These are phyloP conservation scores for Kwoniella shandongensis DNA, from an alignment of 768 basidiomycete species.

Conservation along the genomic window DNA sequence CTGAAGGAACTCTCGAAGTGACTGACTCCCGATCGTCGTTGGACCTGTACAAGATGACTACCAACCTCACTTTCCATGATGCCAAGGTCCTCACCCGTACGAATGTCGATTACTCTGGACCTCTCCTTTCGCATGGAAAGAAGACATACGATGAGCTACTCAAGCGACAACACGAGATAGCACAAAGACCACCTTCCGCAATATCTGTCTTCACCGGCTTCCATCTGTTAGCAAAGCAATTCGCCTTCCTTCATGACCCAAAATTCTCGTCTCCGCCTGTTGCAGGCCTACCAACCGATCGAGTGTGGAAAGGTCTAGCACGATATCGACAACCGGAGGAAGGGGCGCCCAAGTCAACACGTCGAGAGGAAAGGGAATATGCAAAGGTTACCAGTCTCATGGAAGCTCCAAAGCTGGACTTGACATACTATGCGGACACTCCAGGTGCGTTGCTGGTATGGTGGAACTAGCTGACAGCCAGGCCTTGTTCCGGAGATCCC, in stretches of 20 bases:
- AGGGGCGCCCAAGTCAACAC: constrained; percentile 8
- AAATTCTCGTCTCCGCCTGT: constrained; percentile 44
- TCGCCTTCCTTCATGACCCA: constrained; percentile 34
- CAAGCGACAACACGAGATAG: constrained; percentile 49
- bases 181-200: constrained; percentile 35
- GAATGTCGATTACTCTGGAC: constrained; percentile 71
- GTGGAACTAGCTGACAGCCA: not conserved
- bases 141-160: constrained; percentile 63
- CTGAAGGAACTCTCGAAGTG: constrained; percentile 75
- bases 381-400: constrained; percentile 81
- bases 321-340: constrained; percentile 50
- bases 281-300: constrained; percentile 37
- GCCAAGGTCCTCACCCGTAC: constrained; percentile 67
- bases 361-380: constrained; percentile 63
- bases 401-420: constrained; percentile 71
- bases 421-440: constrained; percentile 83
- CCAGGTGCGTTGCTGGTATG: constrained; percentile 66
- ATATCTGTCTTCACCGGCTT: constrained; percentile 45
- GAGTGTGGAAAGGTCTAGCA: constrained; percentile 55
- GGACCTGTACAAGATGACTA: constrained; percentile 78
- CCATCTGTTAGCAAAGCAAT: constrained; percentile 34
- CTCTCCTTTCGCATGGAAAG: constrained; percentile 68
- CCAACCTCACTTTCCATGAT: constrained; percentile 69
- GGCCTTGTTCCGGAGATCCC: constrained; percentile 29
- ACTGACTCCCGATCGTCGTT: constrained; percentile 72